These are phyloP conservation scores for Mortierella sp. DNA, from an alignment of 371 early-diverging fungal genomes.

Conservation along the genomic window DNA sequence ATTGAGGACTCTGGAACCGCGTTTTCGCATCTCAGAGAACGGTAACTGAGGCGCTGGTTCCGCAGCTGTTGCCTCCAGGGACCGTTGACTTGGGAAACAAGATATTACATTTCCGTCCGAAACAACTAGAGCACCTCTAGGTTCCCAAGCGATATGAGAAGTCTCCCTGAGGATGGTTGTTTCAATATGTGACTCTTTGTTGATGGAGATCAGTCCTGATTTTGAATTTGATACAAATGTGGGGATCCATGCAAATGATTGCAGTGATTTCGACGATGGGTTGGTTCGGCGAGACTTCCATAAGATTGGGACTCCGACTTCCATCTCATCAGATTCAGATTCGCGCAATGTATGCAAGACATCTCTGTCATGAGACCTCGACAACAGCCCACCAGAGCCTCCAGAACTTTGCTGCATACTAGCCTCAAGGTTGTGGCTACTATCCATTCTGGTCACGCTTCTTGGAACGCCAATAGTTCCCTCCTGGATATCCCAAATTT, in stretches of 20 bases:
- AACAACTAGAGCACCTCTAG: slow-evolving; percentile 69
- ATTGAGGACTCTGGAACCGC: slow-evolving; percentile 39
- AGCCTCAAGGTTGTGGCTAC: slow-evolving; percentile 22
- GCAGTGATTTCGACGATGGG: slow-evolving; percentile 59
- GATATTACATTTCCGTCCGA: slow-evolving; percentile 62
- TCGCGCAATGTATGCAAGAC: slow-evolving; percentile 42
- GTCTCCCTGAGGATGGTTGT: slow-evolving; percentile 72
- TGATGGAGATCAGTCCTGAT: slow-evolving; percentile 64
- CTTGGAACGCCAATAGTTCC: slow-evolving; percentile 47
- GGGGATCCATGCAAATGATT: slow-evolving; percentile 77
- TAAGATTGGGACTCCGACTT: slow-evolving; percentile 68
- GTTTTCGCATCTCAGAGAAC: slow-evolving; percentile 47
- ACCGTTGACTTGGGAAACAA: slow-evolving; percentile 45
- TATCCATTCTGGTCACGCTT: slow-evolving; percentile 50
- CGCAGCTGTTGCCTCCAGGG: slow-evolving; percentile 28
- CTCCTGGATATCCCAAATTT: slow-evolving; percentile 79
- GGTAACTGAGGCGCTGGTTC: slow-evolving; percentile 48
- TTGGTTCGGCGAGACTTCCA: slow-evolving; percentile 75
- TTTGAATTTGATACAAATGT: slow-evolving; percentile 45
- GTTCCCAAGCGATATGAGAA: slow-evolving; percentile 72
- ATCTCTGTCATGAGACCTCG: slow-evolving; percentile 44
- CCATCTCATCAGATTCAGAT: slow-evolving; percentile 44
- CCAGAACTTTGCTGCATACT: slow-evolving; percentile 29
- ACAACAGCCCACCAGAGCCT: slow-evolving; percentile 22
- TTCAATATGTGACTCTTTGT: slow-evolving; percentile 72